phyloP scores from a whole-genome alignment of 306 rosid species.

The Gillenia trifoliata region DNA sequence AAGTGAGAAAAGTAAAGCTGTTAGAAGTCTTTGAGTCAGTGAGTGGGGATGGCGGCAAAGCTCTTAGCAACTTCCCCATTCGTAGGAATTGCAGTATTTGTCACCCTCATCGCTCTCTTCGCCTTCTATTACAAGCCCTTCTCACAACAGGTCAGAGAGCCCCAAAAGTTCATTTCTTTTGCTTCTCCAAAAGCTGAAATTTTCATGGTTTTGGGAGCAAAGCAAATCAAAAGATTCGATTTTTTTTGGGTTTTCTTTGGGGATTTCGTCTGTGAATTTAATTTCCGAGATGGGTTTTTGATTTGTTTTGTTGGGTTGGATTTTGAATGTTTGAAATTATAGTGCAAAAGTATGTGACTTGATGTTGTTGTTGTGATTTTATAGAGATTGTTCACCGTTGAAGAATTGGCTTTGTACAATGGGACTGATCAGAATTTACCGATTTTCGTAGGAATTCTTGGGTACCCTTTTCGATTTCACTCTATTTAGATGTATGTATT shows the following conservation, averaged over 20 bases:
- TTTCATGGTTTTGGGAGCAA: neutral
- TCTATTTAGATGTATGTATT: neutral
- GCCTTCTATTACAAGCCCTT: constrained; percentile 34
- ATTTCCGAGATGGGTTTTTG: neutral
- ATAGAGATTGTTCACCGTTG: constrained; percentile 62
- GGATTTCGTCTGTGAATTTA: neutral
- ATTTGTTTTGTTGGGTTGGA: neutral
- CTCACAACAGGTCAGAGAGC: constrained; percentile 33
- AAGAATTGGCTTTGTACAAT: constrained; percentile 77
- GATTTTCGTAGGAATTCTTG: constrained; percentile 82
- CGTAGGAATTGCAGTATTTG: constrained; percentile 36
- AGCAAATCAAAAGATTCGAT: neutral
- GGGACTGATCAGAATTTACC: constrained; percentile 71
- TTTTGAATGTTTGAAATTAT: neutral
- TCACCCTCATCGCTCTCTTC: constrained; percentile 33
- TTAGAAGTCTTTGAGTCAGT: too few relatives aligned
- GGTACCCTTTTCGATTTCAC: constrained; percentile 38
- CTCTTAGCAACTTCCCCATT: constrained; percentile 33
- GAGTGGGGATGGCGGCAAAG: constrained; percentile 30
- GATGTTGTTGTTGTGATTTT: constrained; percentile 21
- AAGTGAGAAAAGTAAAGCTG: too few relatives aligned
- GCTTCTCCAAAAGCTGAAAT: neutral
- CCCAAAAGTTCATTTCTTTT: neutral
- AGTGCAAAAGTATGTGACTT: neutral
- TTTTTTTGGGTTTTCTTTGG: neutral